Percentiles rank a stretch among this genome's conserved stretches.
phyloP scores from a whole-genome alignment of 2,329 filamentous ascomycete genomes.

The Cordyceps fumosorosea region DNA sequence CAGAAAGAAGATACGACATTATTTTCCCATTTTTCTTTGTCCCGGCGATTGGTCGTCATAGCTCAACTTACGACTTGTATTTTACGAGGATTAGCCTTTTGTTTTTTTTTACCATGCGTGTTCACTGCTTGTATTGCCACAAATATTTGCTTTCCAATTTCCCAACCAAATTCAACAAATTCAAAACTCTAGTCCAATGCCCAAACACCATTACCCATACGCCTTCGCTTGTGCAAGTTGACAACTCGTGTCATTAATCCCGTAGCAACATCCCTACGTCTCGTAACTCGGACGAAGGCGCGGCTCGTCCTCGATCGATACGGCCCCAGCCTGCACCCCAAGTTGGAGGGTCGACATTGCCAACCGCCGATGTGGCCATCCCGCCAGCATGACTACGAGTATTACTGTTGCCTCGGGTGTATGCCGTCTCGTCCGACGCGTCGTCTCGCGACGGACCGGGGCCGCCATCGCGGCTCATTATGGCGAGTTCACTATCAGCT shows the following conservation, averaged over 20 bases:
- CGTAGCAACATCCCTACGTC: slow-evolving; percentile 28
- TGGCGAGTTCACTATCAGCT: slow-evolving; percentile 8
- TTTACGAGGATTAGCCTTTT: background rate
- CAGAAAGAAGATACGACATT: background rate
- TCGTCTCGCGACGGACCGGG: background rate
- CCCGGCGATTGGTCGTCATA: slow-evolving; percentile 17
- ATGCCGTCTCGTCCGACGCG: slow-evolving; percentile 6
- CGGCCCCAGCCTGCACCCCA: slow-evolving; percentile 29
- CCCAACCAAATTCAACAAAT: background rate
- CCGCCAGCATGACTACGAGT: slow-evolving; percentile 5
- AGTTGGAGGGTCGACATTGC: slow-evolving; percentile 16
- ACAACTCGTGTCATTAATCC: slow-evolving; percentile 9
- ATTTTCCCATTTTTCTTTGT: background rate
- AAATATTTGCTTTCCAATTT: background rate
- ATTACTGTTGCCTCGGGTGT: background rate
- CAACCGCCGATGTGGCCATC: background rate
- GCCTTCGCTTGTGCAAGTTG: background rate
- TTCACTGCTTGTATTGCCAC: background rate
- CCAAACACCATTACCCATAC: background rate
- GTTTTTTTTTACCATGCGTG: background rate
- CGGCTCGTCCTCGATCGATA: slow-evolving; percentile 22
- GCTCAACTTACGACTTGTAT: background rate
- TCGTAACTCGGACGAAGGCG: slow-evolving; percentile 22
- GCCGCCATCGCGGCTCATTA: slow-evolving; percentile 5
- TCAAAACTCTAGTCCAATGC: background rate